Base-by-base conservation (phyloP, 2,329 filamentous ascomycete species). In the Pseudogymnoascus sp. region DNA sequence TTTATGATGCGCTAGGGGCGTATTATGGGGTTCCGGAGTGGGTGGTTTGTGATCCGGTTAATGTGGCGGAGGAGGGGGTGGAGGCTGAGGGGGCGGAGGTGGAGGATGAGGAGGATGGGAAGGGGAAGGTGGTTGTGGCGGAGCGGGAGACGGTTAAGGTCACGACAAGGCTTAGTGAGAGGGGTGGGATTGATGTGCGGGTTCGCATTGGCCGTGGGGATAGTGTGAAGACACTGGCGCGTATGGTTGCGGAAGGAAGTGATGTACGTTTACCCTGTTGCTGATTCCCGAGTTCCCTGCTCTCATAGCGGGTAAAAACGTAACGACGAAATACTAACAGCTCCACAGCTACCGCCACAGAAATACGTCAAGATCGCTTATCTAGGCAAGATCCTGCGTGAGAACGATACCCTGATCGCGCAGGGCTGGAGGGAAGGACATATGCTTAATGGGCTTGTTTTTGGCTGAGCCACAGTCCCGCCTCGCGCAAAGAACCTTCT, bases 391-490 rank as follows among this genome's bases (percentile, higher is more conserved):
- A 84, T 93, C 60, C 81, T 96, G 53, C 86, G 87, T 67, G 90
- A 93, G 67, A 81, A 81, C 62, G 73, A 83, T 18, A 81, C 87
- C 0, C 78, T 96, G 16, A 75, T 79, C 50, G 81, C 82, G 2
- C 89, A 95, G 69, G 89, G 89, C 59, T 96, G 90, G 89, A 84
- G 86, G 69, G 81, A 83, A 65, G 89, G 86, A 37, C 83, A 95
- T 71, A 79, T 95, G 36, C 77, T 96, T 62, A 95, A 93, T 73
- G 91, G 88, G 21, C 79, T 95, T 64, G 84, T 95, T 3, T 71
- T 72, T 62, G 66, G 60, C 16, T 67, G 53, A 64, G 37, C n/a
- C 28, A 56, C n/a, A 3, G 10, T 16, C 50, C 50, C 14, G n/a
- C 50, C 28, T 18, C 28, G 16, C 46, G 21, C 28, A 21, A 18